These are phyloP conservation scores for Dichotomopilus funicola DNA, from an alignment of 2,329 filamentous ascomycete species.

Conservation along the genomic window DNA sequence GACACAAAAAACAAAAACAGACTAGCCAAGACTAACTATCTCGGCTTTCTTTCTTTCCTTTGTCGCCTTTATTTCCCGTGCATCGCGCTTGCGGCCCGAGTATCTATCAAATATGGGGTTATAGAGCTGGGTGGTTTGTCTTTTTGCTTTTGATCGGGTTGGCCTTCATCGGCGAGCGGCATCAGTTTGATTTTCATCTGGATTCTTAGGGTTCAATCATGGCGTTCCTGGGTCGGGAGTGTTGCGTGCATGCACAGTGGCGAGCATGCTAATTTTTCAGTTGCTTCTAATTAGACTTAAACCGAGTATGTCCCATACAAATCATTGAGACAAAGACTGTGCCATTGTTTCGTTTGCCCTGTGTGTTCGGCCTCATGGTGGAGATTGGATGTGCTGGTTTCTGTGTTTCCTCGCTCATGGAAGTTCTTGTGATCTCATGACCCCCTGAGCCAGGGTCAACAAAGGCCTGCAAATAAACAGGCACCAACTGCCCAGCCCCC, in stretches of 20 bases:
- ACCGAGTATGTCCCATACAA: background rate
- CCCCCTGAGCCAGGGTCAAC: too few species aligned
- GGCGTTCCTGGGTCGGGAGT: conserved; percentile 11
- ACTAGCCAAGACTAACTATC: background rate
- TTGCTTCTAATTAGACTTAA: conserved; percentile 20
- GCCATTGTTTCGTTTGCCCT: too few species aligned
- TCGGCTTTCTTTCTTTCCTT: conserved; percentile 7
- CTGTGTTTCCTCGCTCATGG: too few species aligned
- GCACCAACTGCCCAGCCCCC: background rate
- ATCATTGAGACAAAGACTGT: background rate
- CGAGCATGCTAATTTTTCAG: background rate
- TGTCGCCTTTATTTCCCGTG: background rate
- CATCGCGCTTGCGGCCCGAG: conserved; percentile 4
- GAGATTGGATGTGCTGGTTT: too few species aligned
- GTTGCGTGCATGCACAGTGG: background rate
- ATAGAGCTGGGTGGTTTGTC: conserved; percentile 8
- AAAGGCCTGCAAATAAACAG: background rate
- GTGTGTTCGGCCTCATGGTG: too few species aligned
- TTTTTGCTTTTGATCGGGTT: conserved; percentile 2
- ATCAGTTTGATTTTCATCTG: conserved; percentile 2
- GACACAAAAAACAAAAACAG: conserved; percentile 17
- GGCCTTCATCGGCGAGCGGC: conserved; percentile 1
- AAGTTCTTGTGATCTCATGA: too few species aligned
- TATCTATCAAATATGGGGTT: conserved; percentile 5
- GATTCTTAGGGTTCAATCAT: background rate